Percentiles rank a stretch among this genome's conserved stretches.
Evolutionary conservation across 306 rosid species (phyloP).

Genomic region (Elaeagnus macrophylla): DNA sequence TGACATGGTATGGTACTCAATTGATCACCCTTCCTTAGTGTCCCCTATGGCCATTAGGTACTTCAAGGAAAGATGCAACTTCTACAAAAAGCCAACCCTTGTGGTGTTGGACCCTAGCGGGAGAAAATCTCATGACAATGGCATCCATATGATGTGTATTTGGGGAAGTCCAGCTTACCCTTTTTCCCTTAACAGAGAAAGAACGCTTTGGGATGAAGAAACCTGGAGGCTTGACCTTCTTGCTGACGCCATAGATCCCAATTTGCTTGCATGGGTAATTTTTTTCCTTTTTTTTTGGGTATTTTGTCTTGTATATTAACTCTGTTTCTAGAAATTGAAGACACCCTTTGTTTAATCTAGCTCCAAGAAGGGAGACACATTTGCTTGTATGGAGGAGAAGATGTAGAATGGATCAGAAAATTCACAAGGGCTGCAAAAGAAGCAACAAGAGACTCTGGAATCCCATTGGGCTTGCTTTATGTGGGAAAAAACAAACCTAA

Average conservation of each 20-base stretch:
- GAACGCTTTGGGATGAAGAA: slow-evolving; percentile 42
- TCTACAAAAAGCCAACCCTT: slow-evolving; percentile 37
- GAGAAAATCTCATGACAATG: slow-evolving; percentile 40
- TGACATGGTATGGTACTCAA: slow-evolving; percentile 44
- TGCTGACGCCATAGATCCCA: slow-evolving; percentile 35
- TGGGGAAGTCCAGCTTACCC: slow-evolving; percentile 67
- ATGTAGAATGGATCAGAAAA: slow-evolving; percentile 47
- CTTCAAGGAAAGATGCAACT: slow-evolving; percentile 45
- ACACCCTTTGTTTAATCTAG: slow-evolving; percentile 18
- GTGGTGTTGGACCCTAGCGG: slow-evolving; percentile 56
- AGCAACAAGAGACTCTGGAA: slow-evolving; percentile 21
- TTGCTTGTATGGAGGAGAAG: slow-evolving; percentile 65
- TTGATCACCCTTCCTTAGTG: slow-evolving; percentile 32
- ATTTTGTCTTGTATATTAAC: background rate
- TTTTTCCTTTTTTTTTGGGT: background rate
- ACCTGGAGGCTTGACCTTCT: slow-evolving; percentile 46
- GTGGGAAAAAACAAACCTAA: slow-evolving; percentile 50
- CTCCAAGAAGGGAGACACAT: slow-evolving; percentile 33
- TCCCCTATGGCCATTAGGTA: slow-evolving; percentile 32
- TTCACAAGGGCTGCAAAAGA: slow-evolving; percentile 26
- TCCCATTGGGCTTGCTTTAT: slow-evolving; percentile 45
- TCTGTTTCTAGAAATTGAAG: background rate
- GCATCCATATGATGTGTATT: slow-evolving; percentile 66
- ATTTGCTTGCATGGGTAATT: slow-evolving; percentile 33
- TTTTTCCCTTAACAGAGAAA: slow-evolving; percentile 38